Conservation (phyloP, 1,284 basidiomycete species). For the Porogramme epimiltina region DNA sequence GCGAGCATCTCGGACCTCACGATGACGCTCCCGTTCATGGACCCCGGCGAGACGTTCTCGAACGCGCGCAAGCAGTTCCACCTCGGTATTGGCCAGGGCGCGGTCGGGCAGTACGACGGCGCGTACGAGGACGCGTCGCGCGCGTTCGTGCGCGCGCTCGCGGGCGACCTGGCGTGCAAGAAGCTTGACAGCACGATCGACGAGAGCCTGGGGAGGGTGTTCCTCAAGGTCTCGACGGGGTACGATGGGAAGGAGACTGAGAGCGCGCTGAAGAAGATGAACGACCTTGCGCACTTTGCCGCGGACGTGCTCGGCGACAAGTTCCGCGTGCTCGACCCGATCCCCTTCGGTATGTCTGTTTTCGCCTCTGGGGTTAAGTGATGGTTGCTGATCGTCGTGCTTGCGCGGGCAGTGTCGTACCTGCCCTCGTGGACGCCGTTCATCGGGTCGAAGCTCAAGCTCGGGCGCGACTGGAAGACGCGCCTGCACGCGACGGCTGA, state of each 20-base stretch:
- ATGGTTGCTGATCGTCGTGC: no score
- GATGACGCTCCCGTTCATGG: slow-evolving; percentile 25
- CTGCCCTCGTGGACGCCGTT: slow-evolving; percentile 38
- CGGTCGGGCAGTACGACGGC: slow-evolving; percentile 13
- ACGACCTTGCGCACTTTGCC: slow-evolving; percentile 27
- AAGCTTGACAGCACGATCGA: slow-evolving; percentile 14
- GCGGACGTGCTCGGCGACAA: not conserved
- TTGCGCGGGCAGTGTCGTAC: slow-evolving; percentile 26
- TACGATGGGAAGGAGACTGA: slow-evolving; percentile 21
- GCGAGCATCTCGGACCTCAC: slow-evolving; percentile 20
- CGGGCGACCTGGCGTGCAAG: slow-evolving; percentile 8
- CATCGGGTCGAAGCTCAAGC: slow-evolving; percentile 20
- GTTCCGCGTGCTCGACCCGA: not conserved
- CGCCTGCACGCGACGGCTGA: slow-evolving; percentile 19
- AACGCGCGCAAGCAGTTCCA: slow-evolving; percentile 23
- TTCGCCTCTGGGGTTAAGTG: no score
- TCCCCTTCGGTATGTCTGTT: not conserved
- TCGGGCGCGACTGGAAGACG: slow-evolving; percentile 21
- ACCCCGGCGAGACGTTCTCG: slow-evolving; percentile 19
- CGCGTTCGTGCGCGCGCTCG: slow-evolving; percentile 12
- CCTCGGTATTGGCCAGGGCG: slow-evolving; percentile 16
- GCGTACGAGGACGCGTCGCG: slow-evolving; percentile 20
- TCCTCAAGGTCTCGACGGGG: slow-evolving; percentile 23
- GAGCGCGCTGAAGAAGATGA: slow-evolving; percentile 24
- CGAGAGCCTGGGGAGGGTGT: slow-evolving; percentile 18